A percentile compares a stretch with the other conserved stretches of the same genome.
Conservation (phyloP, 2,329 filamentous ascomycete genomes). For the Penicillium glabrum region DNA sequence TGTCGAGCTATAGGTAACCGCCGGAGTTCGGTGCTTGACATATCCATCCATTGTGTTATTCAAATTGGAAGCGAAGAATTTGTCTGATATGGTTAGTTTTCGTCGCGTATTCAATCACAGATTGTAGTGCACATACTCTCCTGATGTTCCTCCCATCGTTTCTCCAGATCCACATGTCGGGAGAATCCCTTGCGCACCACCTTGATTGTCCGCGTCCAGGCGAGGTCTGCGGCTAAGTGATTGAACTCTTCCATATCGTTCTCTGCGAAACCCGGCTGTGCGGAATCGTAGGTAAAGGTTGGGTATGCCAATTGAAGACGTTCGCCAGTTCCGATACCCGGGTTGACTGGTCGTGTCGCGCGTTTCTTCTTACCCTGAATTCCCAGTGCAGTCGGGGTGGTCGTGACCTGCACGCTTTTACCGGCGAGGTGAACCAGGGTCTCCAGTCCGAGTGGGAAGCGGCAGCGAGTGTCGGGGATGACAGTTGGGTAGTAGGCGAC, state of each 20-base stretch:
- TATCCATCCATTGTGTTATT: conserved; percentile 33
- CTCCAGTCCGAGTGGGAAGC: conserved; percentile 39
- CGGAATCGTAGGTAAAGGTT: conserved; percentile 56
- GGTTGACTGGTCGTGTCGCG: conserved; percentile 49
- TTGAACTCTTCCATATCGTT: conserved; percentile 68
- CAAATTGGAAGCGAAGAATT: conserved; percentile 34
- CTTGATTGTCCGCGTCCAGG: conserved; percentile 66
- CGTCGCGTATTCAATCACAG: neutral
- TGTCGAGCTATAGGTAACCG: conserved; percentile 34
- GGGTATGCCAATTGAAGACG: conserved; percentile 34
- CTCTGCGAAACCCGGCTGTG: conserved; percentile 68
- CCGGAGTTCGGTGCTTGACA: conserved; percentile 27
- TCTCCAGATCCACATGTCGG: conserved; percentile 37
- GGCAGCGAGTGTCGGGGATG: conserved; percentile 51
- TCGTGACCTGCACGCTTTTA: conserved; percentile 48
- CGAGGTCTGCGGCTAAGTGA: conserved; percentile 61
- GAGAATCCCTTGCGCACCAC: conserved; percentile 61
- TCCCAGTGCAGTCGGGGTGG: conserved; percentile 52
- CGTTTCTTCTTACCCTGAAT: conserved; percentile 53
- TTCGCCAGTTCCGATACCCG: conserved; percentile 53
- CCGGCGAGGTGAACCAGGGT: conserved; percentile 61
- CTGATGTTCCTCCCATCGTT: conserved; percentile 36
- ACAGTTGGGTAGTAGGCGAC: conserved; percentile 64
- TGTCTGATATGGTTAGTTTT: conserved; percentile 21
- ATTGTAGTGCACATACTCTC: conserved; percentile 24